A percentile compares a stretch with the other conserved stretches of the same genome.
Evolutionary conservation across 2,329 filamentous ascomycete genomes (phyloP).

Genomic region (Colletotrichum camelliae): DNA sequence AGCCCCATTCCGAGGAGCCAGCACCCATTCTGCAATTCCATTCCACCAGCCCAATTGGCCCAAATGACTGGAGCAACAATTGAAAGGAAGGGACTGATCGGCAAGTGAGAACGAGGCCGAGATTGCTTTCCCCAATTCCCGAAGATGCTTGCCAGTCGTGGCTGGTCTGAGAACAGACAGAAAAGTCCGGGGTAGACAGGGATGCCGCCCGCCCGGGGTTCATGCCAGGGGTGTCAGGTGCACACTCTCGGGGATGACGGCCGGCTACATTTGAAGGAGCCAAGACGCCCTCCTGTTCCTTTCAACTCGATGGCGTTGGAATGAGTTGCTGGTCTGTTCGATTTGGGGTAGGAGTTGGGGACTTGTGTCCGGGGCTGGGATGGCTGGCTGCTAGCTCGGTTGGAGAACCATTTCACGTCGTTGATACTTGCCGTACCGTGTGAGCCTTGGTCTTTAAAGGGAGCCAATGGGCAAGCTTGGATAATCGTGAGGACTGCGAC

Average conservation of each 20-base stretch:
- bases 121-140: constrained; percentile 17
- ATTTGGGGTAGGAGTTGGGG: constrained; percentile 14
- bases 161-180: constrained; percentile 16
- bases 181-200: constrained; percentile 23
- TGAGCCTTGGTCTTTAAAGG: neutral
- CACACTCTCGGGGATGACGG: neutral
- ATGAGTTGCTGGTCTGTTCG: neutral
- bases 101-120: neutral
- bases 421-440: constrained; percentile 3
- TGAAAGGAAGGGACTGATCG: neutral
- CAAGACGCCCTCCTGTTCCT: neutral
- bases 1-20: neutral
- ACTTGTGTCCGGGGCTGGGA: neutral
- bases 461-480: neutral
- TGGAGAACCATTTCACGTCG: neutral
- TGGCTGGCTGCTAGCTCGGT: neutral
- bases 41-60: neutral
- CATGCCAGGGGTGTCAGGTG: constrained; percentile 21
- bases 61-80: neutral
- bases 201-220: neutral
- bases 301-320: neutral
- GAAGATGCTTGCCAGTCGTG: constrained; percentile 15
- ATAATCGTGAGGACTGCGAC: neutral
- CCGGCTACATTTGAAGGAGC: neutral
- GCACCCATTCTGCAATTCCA: neutral